Evolutionary conservation across 805 yeast genomes (phyloP), one percentile per base, ranked within the genome.

Genomic region (Komagataella kurtzmanii): DNA sequence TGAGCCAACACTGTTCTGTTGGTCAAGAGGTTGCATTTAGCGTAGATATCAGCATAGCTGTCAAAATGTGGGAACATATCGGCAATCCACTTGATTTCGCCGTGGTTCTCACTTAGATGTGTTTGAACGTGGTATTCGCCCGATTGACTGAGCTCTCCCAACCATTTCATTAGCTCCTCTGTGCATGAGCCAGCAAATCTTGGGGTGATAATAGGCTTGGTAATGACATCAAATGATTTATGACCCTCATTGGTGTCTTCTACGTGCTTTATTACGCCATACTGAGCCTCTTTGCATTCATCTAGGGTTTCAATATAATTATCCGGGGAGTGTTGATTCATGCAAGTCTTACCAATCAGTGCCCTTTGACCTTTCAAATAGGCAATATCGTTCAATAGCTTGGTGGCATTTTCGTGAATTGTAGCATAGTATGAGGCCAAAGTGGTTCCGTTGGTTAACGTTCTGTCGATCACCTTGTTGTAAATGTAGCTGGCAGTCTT

Each of bases 351-450:
- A 3, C 99, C 99, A 44, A 93, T 80, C 51, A 86, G 75, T 0
- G 96, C 97, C 54, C 97, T 72, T 66, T 90, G 98, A 44, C 96
- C 96, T 30, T 69, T 58, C 45, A 70, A 54, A 10, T 81, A 67
- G 43, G 91, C 80, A 14, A 85, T 63, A 53, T 83, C 85, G 1
- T 95, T 96, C 59, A 93, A 76, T 44, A 83, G 58, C 50, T 83
- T 83, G 2, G 97, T 77, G 3, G 96, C 81, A 6, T 76, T 78
- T 0, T 82, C 71, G 61, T 91, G 95, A 48, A 88, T 82, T 0
- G 98, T 89, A 3, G 97, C 91, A 64, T 81, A 93, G 68, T 93
- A 93, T 0, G 95, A 76, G 0, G 96, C 96, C 52, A 91, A 81
- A 1, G 99, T 93, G 0, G 98, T 93, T 18, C 99, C 99, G 61